A percentile compares a stretch with the other conserved stretches of the same genome.
phyloP scores from a whole-genome alignment of 257 asterid genomes.

The Eustoma russellianum region DNA sequence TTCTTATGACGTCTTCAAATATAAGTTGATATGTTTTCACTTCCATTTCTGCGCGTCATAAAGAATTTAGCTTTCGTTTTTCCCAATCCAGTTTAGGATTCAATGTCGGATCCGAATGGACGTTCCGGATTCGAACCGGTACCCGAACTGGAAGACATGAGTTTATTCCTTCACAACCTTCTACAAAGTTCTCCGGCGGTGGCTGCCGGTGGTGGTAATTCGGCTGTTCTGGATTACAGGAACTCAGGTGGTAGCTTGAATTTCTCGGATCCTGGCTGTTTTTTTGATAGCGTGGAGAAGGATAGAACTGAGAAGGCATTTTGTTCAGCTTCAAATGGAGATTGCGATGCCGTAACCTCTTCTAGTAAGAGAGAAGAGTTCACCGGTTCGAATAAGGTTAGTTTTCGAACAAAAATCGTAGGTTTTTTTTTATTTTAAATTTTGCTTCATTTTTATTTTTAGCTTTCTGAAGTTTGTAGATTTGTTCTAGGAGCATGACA shows the following conservation, averaged over 20 bases:
- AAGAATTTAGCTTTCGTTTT: constrained; percentile 1
- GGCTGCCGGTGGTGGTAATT: constrained; percentile 22
- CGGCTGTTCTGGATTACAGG: constrained; percentile 24
- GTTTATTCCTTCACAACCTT: constrained; percentile 52
- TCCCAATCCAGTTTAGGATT: not conserved
- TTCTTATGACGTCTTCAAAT: too few relatives aligned
- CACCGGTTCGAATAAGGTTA: constrained; percentile 12
- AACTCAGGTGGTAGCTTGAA: constrained; percentile 33
- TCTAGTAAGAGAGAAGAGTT: constrained; percentile 23
- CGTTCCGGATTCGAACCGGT: constrained; percentile 15
- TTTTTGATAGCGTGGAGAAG: constrained; percentile 21
- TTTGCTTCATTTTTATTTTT: not conserved
- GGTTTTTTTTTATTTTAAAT: not conserved
- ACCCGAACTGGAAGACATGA: constrained; percentile 42
- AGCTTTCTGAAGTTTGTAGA: not conserved
- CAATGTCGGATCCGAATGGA: constrained; percentile 69
- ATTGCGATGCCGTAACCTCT: constrained; percentile 46
- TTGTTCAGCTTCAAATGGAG: constrained; percentile 26
- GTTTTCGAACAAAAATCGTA: not conserved
- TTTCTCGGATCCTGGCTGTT: constrained; percentile 55
- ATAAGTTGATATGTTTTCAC: too few relatives aligned
- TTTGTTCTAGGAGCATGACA: too few relatives aligned
- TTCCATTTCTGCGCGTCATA: not conserved
- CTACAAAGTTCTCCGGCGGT: constrained; percentile 50
- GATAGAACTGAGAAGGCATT: constrained; percentile 16